Evolutionary conservation across 192 early-diverging fungal genomes (phyloP).

Genomic region (Podochytrium sp.): DNA sequence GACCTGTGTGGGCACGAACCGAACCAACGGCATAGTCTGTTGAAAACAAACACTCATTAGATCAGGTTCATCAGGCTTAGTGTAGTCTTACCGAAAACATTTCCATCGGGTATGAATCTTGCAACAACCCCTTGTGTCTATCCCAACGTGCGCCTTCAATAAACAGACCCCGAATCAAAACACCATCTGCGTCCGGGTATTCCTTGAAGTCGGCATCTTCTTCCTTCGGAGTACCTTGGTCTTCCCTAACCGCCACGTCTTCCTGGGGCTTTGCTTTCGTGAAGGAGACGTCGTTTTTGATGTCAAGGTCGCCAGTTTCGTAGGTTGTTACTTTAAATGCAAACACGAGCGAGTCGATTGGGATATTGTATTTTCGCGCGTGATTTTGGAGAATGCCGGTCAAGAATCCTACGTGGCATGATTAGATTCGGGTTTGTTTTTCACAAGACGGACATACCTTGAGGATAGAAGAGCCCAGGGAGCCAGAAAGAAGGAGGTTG

Average conservation of each 20-base stretch:
- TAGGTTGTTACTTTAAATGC: conserved; percentile 51
- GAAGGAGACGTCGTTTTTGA: conserved; percentile 22
- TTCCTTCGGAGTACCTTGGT: conserved; percentile 39
- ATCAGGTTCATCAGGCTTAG: background rate
- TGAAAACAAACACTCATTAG: background rate
- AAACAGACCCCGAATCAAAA: conserved; percentile 57
- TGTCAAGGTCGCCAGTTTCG: conserved; percentile 45
- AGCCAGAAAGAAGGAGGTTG: conserved; percentile 65
- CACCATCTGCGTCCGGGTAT: conserved; percentile 52
- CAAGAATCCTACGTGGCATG: conserved; percentile 51
- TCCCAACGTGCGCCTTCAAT: conserved; percentile 69
- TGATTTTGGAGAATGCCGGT: conserved; percentile 69
- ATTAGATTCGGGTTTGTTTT: background rate
- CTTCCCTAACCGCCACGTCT: too few species aligned
- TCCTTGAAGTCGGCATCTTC: conserved; percentile 31
- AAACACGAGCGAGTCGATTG: conserved; percentile 65
- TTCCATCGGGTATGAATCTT: conserved; percentile 70
- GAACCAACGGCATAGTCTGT: conserved; percentile 62
- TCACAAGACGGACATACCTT: conserved; percentile 41
- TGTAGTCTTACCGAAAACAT: conserved; percentile 61
- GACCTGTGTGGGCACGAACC: conserved; percentile 58
- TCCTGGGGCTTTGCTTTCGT: background rate
- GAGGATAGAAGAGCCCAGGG: conserved; percentile 68
- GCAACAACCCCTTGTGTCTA: conserved; percentile 49
- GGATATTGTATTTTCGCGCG: conserved; percentile 62